Conservation (phyloP, 768 basidiomycete genomes). For the Gloeopeniophorella convolvens region DNA sequence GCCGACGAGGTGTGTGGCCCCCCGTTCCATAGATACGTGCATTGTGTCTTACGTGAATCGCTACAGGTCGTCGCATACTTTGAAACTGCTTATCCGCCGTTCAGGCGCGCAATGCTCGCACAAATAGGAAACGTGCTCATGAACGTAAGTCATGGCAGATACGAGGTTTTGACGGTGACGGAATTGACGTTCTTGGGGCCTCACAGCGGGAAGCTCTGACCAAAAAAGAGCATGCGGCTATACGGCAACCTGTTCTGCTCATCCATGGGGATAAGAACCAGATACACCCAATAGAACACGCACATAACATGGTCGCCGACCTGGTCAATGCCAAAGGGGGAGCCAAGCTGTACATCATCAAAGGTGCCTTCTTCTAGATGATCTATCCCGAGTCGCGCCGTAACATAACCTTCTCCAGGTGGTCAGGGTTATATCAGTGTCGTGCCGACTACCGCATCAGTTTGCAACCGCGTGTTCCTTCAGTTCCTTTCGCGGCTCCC, state of each 20-base stretch:
- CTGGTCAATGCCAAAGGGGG: slow-evolving; percentile 10
- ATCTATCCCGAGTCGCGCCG: background rate
- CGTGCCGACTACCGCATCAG: slow-evolving; percentile 19
- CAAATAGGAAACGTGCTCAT: slow-evolving; percentile 17
- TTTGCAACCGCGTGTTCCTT: slow-evolving; percentile 21
- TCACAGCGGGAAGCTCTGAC: slow-evolving; percentile 9
- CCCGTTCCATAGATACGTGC: background rate
- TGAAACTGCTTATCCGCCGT: slow-evolving; percentile 20
- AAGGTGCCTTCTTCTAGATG: background rate
- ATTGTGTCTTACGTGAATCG: background rate
- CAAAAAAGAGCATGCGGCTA: slow-evolving; percentile 14
- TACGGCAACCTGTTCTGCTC: slow-evolving; percentile 14
- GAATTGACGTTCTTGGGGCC: background rate
- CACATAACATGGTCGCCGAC: slow-evolving; percentile 14
- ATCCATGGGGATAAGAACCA: slow-evolving; percentile 19
- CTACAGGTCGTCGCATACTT: slow-evolving; percentile 20
- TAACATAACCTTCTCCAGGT: slow-evolving; percentile 3
- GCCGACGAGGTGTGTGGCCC: slow-evolving; percentile 11
- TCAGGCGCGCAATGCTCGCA: slow-evolving; percentile 12
- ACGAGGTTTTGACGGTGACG: background rate
- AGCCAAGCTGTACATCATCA: slow-evolving; percentile 14
- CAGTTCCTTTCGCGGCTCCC: slow-evolving; percentile 22
- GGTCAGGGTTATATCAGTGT: slow-evolving; percentile 20
- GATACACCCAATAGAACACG: slow-evolving; percentile 16
- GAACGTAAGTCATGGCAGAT: slow-evolving; percentile 5